Base-by-base conservation (phyloP, 768 basidiomycete species). In the Termitomyces sp. region DNA sequence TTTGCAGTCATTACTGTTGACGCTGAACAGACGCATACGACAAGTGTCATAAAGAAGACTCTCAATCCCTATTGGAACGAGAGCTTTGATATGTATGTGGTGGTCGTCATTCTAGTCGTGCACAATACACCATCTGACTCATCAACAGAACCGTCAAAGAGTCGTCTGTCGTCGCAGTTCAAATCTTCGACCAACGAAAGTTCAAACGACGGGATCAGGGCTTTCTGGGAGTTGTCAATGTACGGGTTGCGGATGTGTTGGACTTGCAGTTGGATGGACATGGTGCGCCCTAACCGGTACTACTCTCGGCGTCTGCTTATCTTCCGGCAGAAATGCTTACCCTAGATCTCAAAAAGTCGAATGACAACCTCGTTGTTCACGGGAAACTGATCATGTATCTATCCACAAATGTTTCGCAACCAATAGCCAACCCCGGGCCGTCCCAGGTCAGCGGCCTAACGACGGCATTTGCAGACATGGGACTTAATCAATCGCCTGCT, bases 1-100 rank as follows among this genome's bases (percentile, higher is more conserved):
- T 98, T 98, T 68, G 96, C 97, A 5, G 94, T 99, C 65, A 89
- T 99, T 70, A 98, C 96, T 21, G 94, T 98, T 42, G 97, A 99
- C 62, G 93, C 93, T 3, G 94, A 97, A 70, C 95, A 98, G 71
- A 98, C 95, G 0, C 89, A 93, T 62, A 96, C 96, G 1, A 98
- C 95, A 15, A 92, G 90, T 54, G 96, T 96, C 32, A 97, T 98
- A 66, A 98, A 93, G 78, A 95, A 92, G 74, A 93, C 92, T 0
- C 71, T 94, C 45, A 94, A 93, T 71, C 90, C 94, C 0, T 95
- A 96, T 71, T 97, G 94, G 94, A 96, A 93, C 67, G 96, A 98
- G 75, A 90, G 89, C 66, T 98, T 99, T 70, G 96, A 98, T 67
- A 88, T 99, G 95, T 96, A 58, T 65, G 88, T 68, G 5, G 40